Evolutionary conservation across 805 yeast species (phyloP), one percentile per base, ranked within the genome.

Genomic region (Suhomyces sp.): DNA sequence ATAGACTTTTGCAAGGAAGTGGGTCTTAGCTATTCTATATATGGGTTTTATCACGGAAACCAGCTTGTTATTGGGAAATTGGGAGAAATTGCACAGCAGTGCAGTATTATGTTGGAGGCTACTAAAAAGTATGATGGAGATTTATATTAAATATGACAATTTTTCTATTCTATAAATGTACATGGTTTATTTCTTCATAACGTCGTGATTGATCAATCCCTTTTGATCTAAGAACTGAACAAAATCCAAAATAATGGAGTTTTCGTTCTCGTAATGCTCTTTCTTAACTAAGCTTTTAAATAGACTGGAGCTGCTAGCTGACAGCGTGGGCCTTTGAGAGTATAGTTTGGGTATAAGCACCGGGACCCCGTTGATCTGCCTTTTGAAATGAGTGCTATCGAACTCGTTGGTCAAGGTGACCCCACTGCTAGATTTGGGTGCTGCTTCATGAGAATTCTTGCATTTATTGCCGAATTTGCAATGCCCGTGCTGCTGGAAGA

Each of bases 11-110:
- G 97, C 68, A 72, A 84, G 44, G 82, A 82, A 23, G 87, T 88
- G 6, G 96, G 96, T 0, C 76, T 90, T 49, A 82, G 81, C 54
- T 90, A 91, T 64, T 84, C 91, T 6, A 89, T 90, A 46, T 91
- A 90, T 65, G 96, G 96, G 6, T 90, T 90, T 68, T 82, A 81
- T 4, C 77, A 81, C 58, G 97, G 97, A 2, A 90, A 90, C 68
- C 80, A 76, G 54, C 79, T 81, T 47, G 93, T 90, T 9, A 79
- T 90, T 56, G 72, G 80, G 40, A 84, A 85, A 58, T 74, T 90
- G 66, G 85, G 80, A 2, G 92, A 88, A 54, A 80, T 90, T 50
- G 93, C 89, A 1, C 80, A 85, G 60, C 97, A 90, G 70, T 93
- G 94, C 38, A 71, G 74, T 47, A 86, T 90, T 26, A 74, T 91